Evolutionary conservation across 2,329 filamentous ascomycete genomes (phyloP).

Genomic region (Talaromyces sp.): DNA sequence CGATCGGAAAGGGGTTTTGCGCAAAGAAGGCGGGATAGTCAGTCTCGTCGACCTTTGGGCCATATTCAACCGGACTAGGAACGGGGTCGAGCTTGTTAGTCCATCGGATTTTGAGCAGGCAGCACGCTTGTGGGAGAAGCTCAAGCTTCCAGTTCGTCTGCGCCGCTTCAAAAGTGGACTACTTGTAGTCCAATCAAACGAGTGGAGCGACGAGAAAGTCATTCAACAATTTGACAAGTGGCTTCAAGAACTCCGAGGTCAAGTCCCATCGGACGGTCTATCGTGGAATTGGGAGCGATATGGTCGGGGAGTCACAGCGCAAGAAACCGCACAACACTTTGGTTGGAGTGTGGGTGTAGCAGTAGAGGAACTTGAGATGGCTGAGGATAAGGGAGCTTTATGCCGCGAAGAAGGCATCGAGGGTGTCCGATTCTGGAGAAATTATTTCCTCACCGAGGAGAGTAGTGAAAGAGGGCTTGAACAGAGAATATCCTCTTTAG

Average conservation of each 20-base stretch:
- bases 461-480: conserved; percentile 6
- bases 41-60: conserved; percentile 90
- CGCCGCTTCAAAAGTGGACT: conserved; percentile 89
- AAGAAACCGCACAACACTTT: conserved; percentile 84
- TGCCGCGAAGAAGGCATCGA: conserved; percentile 92
- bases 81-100: conserved; percentile 90
- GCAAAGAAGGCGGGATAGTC: conserved; percentile 80
- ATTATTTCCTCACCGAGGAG: conserved; percentile 40
- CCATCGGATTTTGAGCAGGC: conserved; percentile 90
- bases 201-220: conserved; percentile 88
- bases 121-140: conserved; percentile 79
- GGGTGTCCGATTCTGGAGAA: conserved; percentile 91
- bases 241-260: conserved; percentile 70
- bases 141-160: conserved; percentile 81
- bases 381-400: conserved; percentile 81
- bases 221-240: conserved; percentile 73
- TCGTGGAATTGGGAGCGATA: conserved; percentile 75
- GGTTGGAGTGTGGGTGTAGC: conserved; percentile 97
- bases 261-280: conserved; percentile 63
- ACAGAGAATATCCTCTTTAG: conserved; percentile 14
- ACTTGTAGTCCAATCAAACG: conserved; percentile 85
- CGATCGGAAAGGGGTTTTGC: conserved; percentile 73
- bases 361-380: conserved; percentile 94
- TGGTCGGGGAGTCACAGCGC: conserved; percentile 82
- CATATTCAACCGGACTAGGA: conserved; percentile 87